Evolutionary conservation across 1,139 yeast genomes (phyloP).

Genomic region (Zygoascus hellenicus): DNA sequence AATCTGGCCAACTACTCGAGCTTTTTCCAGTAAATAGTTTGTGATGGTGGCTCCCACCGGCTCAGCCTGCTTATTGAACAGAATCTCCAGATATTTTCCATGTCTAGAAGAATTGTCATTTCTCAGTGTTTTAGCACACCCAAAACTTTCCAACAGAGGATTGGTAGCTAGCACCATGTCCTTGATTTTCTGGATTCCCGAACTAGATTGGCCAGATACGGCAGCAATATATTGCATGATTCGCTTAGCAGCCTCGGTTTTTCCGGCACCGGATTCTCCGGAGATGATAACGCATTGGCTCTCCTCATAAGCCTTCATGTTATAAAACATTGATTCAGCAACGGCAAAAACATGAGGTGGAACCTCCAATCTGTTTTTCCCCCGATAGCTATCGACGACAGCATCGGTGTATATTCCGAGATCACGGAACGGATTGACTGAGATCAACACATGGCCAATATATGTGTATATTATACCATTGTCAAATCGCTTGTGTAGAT

Average conservation of each 20-base stretch:
- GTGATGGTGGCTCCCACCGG: conserved; percentile 96
- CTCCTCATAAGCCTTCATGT: conserved; percentile 89
- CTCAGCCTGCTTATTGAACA: conserved; percentile 72
- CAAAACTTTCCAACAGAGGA: conserved; percentile 92
- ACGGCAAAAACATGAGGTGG: conserved; percentile 99
- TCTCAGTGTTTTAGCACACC: conserved; percentile 96
- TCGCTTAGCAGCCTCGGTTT: conserved; percentile 97
- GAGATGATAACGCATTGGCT: conserved; percentile 97
- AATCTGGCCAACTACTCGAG: conserved; percentile 91
- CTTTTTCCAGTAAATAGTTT: conserved; percentile 88
- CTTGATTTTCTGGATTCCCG: conserved; percentile 74
- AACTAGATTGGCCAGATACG: conserved; percentile 56
- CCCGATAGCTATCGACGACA: conserved; percentile 69
- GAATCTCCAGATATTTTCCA: conserved; percentile 92
- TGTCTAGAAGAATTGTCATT: conserved; percentile 96
- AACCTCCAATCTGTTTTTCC: conserved; percentile 84
- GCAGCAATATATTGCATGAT: conserved; percentile 98
- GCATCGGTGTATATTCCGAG: conserved; percentile 88
- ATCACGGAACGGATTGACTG: conserved; percentile 95
- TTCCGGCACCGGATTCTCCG: conserved; percentile 99
- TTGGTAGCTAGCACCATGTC: conserved; percentile 98
- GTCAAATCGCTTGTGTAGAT: conserved; percentile 80
- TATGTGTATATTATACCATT: conserved; percentile 74
- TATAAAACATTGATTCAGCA: conserved; percentile 95
- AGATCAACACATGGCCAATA: conserved; percentile 54